Evolutionary conservation across 2,329 filamentous ascomycete species (phyloP).

Genomic region (Ciborinia camelliae): DNA sequence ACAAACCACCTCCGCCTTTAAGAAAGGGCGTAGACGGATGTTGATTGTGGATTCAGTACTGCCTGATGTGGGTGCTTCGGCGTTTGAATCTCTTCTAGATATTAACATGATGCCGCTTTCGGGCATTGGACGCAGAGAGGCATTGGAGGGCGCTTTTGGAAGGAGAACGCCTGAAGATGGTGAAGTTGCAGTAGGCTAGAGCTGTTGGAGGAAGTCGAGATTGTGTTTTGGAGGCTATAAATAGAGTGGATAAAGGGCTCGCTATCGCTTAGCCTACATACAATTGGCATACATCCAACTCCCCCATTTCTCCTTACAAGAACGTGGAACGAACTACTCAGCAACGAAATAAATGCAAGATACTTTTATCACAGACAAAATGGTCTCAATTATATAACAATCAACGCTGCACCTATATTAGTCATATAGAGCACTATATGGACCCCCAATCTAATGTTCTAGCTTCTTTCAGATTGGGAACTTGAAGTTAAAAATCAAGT

Average conservation of each 20-base stretch:
- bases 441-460: too few species aligned
- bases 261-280: background rate
- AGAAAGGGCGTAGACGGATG: conserved; percentile 29
- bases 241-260: background rate
- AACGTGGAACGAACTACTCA: too few species aligned
- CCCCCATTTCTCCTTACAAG: too few species aligned
- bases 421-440: too few species aligned
- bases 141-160: conserved; percentile 37
- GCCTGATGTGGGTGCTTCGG: conserved; percentile 27
- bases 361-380: too few species aligned
- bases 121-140: conserved; percentile 36
- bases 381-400: too few species aligned
- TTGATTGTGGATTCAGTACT: conserved; percentile 28
- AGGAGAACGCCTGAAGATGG: conserved; percentile 22
- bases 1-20: conserved; percentile 30
- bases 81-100: conserved; percentile 12
- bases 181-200: conserved; percentile 23
- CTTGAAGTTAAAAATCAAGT: too few species aligned
- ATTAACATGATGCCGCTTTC: conserved; percentile 17
- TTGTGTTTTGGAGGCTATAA: conserved; percentile 12
- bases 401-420: too few species aligned
- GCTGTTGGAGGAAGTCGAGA: conserved; percentile 3
- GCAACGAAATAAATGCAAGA: too few species aligned
- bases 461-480: too few species aligned
- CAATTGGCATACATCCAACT: too few species aligned